Evolutionary conservation across 2,329 filamentous ascomycete genomes (phyloP).

Genomic region (Xylariales sp.): DNA sequence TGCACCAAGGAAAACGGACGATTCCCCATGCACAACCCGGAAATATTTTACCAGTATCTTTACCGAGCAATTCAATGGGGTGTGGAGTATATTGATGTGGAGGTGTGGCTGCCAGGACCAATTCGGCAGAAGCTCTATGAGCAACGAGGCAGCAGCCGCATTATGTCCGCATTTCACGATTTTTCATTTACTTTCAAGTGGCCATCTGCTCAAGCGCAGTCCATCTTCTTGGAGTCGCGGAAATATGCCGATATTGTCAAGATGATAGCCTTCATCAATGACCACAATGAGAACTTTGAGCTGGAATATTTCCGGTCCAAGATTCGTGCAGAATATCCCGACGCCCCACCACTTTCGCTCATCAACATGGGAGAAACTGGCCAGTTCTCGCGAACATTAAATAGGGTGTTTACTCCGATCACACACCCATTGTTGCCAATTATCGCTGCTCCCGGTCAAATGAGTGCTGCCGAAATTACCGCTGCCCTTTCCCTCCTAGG

Average conservation of each 20-base stretch:
- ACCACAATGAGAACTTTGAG: constrained; percentile 84
- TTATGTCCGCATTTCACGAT: constrained; percentile 91
- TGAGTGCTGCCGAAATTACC: constrained; percentile 84
- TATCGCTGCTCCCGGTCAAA: constrained; percentile 79
- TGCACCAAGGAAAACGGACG: constrained; percentile 78
- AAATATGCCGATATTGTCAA: constrained; percentile 83
- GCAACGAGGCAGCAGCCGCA: constrained; percentile 71
- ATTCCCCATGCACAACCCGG: constrained; percentile 78
- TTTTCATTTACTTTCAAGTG: constrained; percentile 82
- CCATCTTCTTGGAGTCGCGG: constrained; percentile 66
- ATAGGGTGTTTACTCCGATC: constrained; percentile 83
- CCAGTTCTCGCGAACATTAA: constrained; percentile 77
- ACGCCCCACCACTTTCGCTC: constrained; percentile 71
- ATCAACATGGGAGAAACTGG: constrained; percentile 87
- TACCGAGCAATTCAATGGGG: constrained; percentile 84
- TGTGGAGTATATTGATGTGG: constrained; percentile 85
- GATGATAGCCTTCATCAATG: constrained; percentile 82
- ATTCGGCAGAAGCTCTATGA: constrained; percentile 66
- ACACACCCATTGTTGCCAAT: constrained; percentile 80
- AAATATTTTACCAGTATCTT: constrained; percentile 74
- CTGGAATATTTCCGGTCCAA: constrained; percentile 82
- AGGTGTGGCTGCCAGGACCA: constrained; percentile 77
- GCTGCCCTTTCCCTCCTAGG: constrained; percentile 72
- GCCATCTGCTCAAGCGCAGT: constrained; percentile 68
- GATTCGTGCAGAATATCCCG: constrained; percentile 64